Conservation (phyloP, 2,329 filamentous ascomycete genomes). For the Colletotrichum ledebouriae region DNA sequence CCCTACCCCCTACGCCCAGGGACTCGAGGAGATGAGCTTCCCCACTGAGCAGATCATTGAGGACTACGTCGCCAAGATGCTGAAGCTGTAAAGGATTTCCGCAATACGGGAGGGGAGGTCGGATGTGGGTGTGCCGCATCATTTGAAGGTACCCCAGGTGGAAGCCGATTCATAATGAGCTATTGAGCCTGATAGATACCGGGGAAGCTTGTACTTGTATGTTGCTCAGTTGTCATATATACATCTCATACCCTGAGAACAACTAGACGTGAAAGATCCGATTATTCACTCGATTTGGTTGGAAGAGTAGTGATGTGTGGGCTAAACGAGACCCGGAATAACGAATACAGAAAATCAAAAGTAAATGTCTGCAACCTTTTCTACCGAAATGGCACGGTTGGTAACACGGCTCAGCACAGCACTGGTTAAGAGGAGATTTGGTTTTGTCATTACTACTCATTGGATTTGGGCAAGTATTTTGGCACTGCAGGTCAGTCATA, state of each 20-base stretch:
- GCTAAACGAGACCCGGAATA: too few species aligned
- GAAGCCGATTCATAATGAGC: constrained; percentile 29
- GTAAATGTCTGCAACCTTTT: too few species aligned
- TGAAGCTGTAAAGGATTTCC: constrained; percentile 73
- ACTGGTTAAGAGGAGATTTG: too few species aligned
- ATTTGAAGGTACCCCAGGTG: constrained; percentile 13
- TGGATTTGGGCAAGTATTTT: too few species aligned
- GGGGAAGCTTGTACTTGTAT: constrained; percentile 56
- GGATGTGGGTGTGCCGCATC: constrained; percentile 25
- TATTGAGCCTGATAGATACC: constrained; percentile 38
- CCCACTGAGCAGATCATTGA: constrained; percentile 90
- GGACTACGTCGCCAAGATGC: constrained; percentile 88
- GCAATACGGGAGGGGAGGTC: not conserved
- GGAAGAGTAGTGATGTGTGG: too few species aligned
- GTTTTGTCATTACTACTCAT: too few species aligned
- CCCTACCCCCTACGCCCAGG: constrained; percentile 93
- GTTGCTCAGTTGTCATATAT: constrained; percentile 54
- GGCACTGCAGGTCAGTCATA: too few species aligned
- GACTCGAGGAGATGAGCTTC: constrained; percentile 96
- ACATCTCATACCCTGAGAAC: constrained; percentile 46
- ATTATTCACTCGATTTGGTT: not conserved
- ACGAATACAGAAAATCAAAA: too few species aligned
- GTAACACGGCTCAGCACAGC: too few species aligned
- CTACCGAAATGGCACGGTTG: too few species aligned
- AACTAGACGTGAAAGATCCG: constrained; percentile 28